Conservation (phyloP, 306 rosid species). For the Erythrophleum fordii region DNA sequence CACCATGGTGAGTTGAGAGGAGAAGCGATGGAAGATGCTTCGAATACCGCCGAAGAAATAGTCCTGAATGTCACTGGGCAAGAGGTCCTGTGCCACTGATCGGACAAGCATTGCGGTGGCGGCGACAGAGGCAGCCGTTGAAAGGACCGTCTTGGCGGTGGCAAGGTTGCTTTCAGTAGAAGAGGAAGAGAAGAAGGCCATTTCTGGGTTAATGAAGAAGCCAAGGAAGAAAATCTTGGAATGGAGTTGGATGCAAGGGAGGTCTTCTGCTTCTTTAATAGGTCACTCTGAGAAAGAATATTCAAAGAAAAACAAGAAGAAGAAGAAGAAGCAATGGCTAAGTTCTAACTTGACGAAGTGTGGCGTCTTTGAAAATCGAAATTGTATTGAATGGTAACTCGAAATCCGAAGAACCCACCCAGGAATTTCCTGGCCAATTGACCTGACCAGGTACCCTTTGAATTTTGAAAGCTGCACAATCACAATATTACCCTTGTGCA, state of each 20-base stretch:
- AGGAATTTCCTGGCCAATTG: background rate
- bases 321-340: background rate
- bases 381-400: background rate
- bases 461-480: background rate
- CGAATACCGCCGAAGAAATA: constrained; percentile 38
- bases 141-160: constrained; percentile 58
- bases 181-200: constrained; percentile 46
- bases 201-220: background rate
- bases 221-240: background rate
- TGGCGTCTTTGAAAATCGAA: background rate
- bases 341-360: background rate
- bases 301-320: background rate
- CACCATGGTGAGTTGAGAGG: constrained; percentile 60
- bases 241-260: background rate
- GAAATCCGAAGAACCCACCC: background rate
- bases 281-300: background rate
- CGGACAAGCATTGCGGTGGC: constrained; percentile 63
- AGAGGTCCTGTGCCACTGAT: constrained; percentile 54
- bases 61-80: constrained; percentile 55
- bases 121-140: constrained; percentile 65
- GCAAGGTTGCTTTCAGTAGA: constrained; percentile 47
- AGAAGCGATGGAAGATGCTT: constrained; percentile 46
- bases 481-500: background rate
- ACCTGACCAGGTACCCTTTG: background rate
- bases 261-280: background rate